Percentiles rank a stretch among this genome's conserved stretches.
These are phyloP conservation scores for Colletotrichum plurivorum DNA, from an alignment of 2,329 filamentous ascomycete genomes.

Conservation along the genomic window DNA sequence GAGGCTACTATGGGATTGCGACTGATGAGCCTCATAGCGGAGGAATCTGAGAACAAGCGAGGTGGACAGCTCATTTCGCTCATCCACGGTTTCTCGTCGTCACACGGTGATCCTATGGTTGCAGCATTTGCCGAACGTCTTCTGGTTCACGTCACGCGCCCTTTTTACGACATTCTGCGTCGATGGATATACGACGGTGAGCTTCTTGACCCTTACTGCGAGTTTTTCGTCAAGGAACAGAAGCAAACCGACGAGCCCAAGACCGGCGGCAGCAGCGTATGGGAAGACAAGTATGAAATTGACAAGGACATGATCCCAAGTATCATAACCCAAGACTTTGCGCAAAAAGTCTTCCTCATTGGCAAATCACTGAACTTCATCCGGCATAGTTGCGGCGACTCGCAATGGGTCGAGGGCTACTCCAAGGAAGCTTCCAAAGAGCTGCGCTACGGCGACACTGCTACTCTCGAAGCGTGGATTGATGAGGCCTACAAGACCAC, in stretches of 20 bases:
- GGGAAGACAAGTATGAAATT: constrained; percentile 97
- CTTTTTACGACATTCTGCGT: constrained; percentile 96
- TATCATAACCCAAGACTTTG: constrained; percentile 94
- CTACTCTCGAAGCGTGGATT: constrained; percentile 91
- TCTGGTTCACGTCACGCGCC: constrained; percentile 87
- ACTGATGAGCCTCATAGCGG: constrained; percentile 93
- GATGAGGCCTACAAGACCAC: constrained; percentile 98
- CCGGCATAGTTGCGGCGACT: constrained; percentile 93
- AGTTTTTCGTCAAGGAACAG: constrained; percentile 95
- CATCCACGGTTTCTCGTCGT: constrained; percentile 93
- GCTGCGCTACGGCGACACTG: constrained; percentile 92
- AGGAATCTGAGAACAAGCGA: constrained; percentile 85
- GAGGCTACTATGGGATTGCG: constrained; percentile 96
- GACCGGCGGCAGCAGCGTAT: constrained; percentile 80
- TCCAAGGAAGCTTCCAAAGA: constrained; percentile 94
- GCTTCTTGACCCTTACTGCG: constrained; percentile 92
- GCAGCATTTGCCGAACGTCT: constrained; percentile 93
- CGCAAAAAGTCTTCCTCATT: constrained; percentile 96
- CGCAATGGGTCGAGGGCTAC: constrained; percentile 95
- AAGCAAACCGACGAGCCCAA: constrained; percentile 63
- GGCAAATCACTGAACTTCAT: constrained; percentile 99
- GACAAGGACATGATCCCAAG: constrained; percentile 89
- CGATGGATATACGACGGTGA: constrained; percentile 99
- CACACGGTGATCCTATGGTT: constrained; percentile 95
- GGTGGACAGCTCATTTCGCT: constrained; percentile 94